These are phyloP conservation scores for Citrus unshiu DNA, from an alignment of 345 rosid genomes.

Conservation along the genomic window DNA sequence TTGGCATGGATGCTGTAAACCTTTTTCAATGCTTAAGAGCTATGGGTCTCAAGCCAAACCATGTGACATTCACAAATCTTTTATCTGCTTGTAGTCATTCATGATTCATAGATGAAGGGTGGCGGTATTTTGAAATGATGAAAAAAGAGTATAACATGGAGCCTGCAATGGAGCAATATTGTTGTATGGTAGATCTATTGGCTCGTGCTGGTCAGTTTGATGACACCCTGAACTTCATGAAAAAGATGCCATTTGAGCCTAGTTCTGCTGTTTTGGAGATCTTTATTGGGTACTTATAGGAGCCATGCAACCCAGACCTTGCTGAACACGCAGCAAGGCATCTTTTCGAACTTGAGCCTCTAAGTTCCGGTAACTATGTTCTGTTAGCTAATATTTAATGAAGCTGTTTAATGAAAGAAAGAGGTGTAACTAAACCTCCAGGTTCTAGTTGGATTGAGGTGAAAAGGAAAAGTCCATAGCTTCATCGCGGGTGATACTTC, in stretches of 20 bases:
- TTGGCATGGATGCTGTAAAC: constrained; percentile 26
- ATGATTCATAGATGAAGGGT: constrained; percentile 27
- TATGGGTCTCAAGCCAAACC: constrained; percentile 11
- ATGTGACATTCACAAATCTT: constrained; percentile 3
- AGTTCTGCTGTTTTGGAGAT: constrained; percentile 29
- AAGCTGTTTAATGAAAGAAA: constrained; percentile 16
- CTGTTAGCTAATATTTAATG: constrained; percentile 27
- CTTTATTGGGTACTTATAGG: constrained; percentile 27
- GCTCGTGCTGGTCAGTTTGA: constrained; percentile 11
- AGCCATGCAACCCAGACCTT: constrained; percentile 25
- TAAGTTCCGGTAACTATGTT: constrained; percentile 29
- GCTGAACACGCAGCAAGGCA: constrained; percentile 30
- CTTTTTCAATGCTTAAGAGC: constrained; percentile 24
- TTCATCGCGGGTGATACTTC: constrained; percentile 24
- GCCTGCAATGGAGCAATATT: background rate
- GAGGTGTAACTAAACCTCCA: constrained; percentile 24
- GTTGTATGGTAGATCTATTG: constrained; percentile 13
- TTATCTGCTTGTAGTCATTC: constrained; percentile 29
- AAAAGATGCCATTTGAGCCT: constrained; percentile 13
- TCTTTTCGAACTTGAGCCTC: constrained; percentile 31
- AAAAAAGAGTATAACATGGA: constrained; percentile 5
- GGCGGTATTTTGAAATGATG: constrained; percentile 23
- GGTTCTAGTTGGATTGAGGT: constrained; percentile 38
- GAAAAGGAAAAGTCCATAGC: constrained; percentile 17
- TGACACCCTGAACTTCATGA: constrained; percentile 1